These are phyloP conservation scores for Ogataea hybrid DNA, from an alignment of 1,139 yeast species.

Conservation along the genomic window DNA sequence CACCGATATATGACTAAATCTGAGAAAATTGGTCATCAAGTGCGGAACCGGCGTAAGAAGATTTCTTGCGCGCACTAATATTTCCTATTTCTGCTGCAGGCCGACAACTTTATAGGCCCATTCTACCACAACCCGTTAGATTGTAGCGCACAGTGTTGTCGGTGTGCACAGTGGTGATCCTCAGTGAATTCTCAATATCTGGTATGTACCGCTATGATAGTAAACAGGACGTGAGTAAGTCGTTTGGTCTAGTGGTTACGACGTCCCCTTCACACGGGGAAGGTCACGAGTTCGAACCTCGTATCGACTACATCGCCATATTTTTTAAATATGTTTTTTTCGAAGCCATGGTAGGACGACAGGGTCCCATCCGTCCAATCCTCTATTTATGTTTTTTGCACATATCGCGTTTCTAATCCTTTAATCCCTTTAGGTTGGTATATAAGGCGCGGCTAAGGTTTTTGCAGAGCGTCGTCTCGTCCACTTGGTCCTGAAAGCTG, in stretches of 20 bases:
- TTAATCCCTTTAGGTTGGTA: neutral
- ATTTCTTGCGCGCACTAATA: too few species aligned
- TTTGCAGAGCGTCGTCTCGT: conserved; percentile 11
- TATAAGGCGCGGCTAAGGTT: conserved; percentile 16
- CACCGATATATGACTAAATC: conserved; percentile 15
- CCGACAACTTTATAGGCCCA: too few species aligned
- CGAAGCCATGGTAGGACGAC: neutral
- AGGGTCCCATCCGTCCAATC: too few species aligned
- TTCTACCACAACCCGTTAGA: too few species aligned
- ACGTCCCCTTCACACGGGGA: conserved; percentile 40
- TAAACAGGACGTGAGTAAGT: conserved; percentile 19
- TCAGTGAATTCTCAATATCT: neutral
- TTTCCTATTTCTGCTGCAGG: too few species aligned
- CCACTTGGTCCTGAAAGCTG: conserved; percentile 25
- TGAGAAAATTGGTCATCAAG: neutral
- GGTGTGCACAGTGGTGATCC: neutral
- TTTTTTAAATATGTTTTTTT: conserved; percentile 8
- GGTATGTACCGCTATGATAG: neutral
- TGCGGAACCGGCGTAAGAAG: neutral
- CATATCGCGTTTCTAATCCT: neutral
- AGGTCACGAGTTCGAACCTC: conserved; percentile 42
- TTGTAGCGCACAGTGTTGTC: neutral
- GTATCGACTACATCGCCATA: conserved; percentile 32
- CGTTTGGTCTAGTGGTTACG: conserved; percentile 39
- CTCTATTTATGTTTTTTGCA: neutral